phyloP scores from a whole-genome alignment of 2,329 filamentous ascomycete genomes.

The Aulographum hederae region DNA sequence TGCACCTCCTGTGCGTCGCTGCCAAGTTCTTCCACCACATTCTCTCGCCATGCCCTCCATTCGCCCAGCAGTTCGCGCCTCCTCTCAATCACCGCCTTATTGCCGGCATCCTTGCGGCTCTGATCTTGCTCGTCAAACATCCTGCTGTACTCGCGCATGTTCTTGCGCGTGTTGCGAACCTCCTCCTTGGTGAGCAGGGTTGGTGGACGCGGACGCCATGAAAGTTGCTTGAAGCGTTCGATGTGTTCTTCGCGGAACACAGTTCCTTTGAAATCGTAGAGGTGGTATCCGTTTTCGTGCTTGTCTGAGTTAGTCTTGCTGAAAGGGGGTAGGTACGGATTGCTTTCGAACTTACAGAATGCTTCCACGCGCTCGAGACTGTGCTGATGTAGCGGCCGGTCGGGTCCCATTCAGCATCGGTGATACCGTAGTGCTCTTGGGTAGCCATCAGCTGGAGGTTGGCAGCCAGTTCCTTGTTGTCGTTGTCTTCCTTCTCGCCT shows the following conservation, averaged over 20 bases:
- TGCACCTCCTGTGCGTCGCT: constrained; percentile 33
- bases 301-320: constrained; percentile 19
- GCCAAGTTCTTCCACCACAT: constrained; percentile 48
- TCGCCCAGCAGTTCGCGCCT: constrained; percentile 68
- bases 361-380: constrained; percentile 90
- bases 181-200: constrained; percentile 93
- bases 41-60: constrained; percentile 71
- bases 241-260: constrained; percentile 77
- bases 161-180: constrained; percentile 96
- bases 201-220: constrained; percentile 80
- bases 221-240: constrained; percentile 95
- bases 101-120: constrained; percentile 82
- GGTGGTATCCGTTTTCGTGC: constrained; percentile 99
- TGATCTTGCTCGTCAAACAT: constrained; percentile 90
- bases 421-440: constrained; percentile 91
- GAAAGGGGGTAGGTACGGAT: background rate
- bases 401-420: constrained; percentile 95
- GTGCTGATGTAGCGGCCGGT: constrained; percentile 88
- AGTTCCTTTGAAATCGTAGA: constrained; percentile 91
- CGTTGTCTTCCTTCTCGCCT: constrained; percentile 80
- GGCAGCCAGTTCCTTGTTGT: constrained; percentile 86
- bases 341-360: constrained; percentile 76
- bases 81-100: constrained; percentile 81
- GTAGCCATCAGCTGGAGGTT: constrained; percentile 92
- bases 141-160: constrained; percentile 89